phyloP scores from a whole-genome alignment of 768 basidiomycete genomes.

The Tulasnella sp. region DNA sequence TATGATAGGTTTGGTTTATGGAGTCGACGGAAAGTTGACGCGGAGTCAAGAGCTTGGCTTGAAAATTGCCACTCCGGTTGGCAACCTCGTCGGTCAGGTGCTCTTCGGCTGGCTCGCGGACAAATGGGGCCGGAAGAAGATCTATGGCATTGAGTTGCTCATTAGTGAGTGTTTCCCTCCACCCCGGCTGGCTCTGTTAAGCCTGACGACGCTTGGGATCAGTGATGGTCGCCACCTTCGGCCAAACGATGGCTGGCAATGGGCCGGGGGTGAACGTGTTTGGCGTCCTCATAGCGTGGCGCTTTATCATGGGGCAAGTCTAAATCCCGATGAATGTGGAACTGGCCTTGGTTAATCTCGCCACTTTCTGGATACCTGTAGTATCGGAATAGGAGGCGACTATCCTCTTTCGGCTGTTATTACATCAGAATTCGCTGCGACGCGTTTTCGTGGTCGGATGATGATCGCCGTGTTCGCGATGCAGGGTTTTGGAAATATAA shows the following conservation, averaged over 20 bases:
- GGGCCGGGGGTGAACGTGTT: conserved; percentile 16
- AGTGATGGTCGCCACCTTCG: conserved; percentile 28
- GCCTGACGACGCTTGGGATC: conserved; percentile 17
- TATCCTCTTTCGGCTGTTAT: conserved; percentile 19
- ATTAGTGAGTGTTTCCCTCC: conserved; percentile 8
- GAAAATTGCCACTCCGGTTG: conserved; percentile 28
- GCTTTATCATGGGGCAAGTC: conserved; percentile 18
- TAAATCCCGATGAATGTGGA: not conserved
- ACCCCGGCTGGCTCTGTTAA: not conserved
- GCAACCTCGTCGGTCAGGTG: conserved; percentile 27
- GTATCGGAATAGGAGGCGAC: conserved; percentile 17
- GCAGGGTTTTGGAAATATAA: conserved; percentile 17
- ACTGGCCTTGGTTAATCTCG: too few species aligned
- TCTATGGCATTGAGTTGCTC: conserved; percentile 33
- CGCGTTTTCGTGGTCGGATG: conserved; percentile 19
- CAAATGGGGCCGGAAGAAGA: conserved; percentile 27
- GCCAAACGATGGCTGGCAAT: conserved; percentile 25
- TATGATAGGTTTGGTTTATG: conserved; percentile 18
- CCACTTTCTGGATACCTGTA: not conserved
- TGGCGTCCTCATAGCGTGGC: conserved; percentile 18
- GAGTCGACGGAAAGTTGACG: not conserved
- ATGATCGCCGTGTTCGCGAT: conserved; percentile 18
- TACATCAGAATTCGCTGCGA: conserved; percentile 19
- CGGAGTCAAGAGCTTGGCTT: conserved; percentile 23
- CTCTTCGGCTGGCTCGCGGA: conserved; percentile 28